Percentiles rank a stretch among this genome's conserved stretches.
phyloP scores from a whole-genome alignment of 2,329 filamentous ascomycete species.

The Penicillium sp. region DNA sequence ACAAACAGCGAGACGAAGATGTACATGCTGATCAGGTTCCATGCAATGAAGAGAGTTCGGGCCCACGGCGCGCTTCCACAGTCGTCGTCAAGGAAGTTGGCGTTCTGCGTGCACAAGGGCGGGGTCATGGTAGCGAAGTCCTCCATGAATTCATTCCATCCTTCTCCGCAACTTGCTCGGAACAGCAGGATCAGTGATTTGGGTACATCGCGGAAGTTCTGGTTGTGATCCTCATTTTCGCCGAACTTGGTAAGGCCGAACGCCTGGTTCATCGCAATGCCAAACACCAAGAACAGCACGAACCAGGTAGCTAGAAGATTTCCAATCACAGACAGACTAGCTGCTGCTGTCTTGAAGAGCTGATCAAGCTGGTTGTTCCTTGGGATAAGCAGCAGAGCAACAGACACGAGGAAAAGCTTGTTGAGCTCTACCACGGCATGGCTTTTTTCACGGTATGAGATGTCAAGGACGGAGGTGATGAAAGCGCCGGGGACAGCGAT shows the following conservation, averaged over 20 bases:
- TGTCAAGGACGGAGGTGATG: constrained; percentile 72
- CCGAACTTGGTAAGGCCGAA: constrained; percentile 94
- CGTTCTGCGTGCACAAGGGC: constrained; percentile 73
- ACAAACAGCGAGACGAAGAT: constrained; percentile 98
- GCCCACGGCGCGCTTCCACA: constrained; percentile 92
- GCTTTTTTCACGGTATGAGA: constrained; percentile 52
- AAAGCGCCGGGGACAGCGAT: constrained; percentile 77
- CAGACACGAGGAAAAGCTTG: constrained; percentile 89
- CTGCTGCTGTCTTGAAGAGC: constrained; percentile 96
- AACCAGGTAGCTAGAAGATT: constrained; percentile 97
- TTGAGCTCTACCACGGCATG: constrained; percentile 75
- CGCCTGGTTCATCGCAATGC: constrained; percentile 92
- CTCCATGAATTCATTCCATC: constrained; percentile 97
- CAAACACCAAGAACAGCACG: constrained; percentile 92
- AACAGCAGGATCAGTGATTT: constrained; percentile 93
- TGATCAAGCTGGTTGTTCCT: constrained; percentile 96
- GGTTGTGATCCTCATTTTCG: constrained; percentile 66
- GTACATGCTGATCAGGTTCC: constrained; percentile 99
- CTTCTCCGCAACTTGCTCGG: constrained; percentile 88
- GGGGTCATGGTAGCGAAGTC: constrained; percentile 80
- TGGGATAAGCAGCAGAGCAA: constrained; percentile 87
- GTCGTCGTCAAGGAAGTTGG: constrained; percentile 80
- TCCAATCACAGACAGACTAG: constrained; percentile 83
- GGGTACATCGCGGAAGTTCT: constrained; percentile 91
- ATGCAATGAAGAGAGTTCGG: constrained; percentile 82